Base-by-base conservation (phyloP, 2,329 filamentous ascomycete genomes). In the Fusarium sp. region DNA sequence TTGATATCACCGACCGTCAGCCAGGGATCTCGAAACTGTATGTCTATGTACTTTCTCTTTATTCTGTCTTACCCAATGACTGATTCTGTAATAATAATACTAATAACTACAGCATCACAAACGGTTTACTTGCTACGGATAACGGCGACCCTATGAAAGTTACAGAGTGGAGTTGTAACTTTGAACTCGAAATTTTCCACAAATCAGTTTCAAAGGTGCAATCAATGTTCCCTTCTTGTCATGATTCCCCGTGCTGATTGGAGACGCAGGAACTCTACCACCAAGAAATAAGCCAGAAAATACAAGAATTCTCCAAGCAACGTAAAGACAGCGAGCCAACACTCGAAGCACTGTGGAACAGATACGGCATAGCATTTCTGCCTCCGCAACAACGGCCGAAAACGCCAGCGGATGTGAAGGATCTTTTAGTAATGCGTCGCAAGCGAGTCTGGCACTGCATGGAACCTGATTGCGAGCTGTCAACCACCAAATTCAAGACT, bases 261-360 rank as follows among this genome's bases (percentile, higher is more conserved):
- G 4, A 28, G 24, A 11, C 24, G 0, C 20, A 28, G 24, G 4
- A 47, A 3, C 6, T 10, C 12, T 47, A 14, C 0, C 0, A 13
- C 18, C 18, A 47, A 5, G 44, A 47, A 8, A 11, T 47, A 1
- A 0, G 6, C 8, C 44, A 28, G 44, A 47, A 22, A 28, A 10
- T 7, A 14, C 0, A 0, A 6, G 24, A 14, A 22, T 47, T 15
- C 6, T 10, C 0, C 18, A 20, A 2, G 3, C 44, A 7, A 20
- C 18, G 18, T 26, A 28, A 47, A 14, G 44, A 18, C 24, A 20
- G 26, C 17, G 17, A 26, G 24, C 17, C 24, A 26, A 6, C 22
- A 11, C 4, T n/a, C 9, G 14, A 42, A n/a, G 4, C 7, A 45
- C 42, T 45, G 2, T 26, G 24, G 17, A 5, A 45, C 12, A 45